Evolutionary conservation across 768 basidiomycete species (phyloP), one percentile per base, ranked within the genome.

Genomic region (Lactarius tabidus): DNA sequence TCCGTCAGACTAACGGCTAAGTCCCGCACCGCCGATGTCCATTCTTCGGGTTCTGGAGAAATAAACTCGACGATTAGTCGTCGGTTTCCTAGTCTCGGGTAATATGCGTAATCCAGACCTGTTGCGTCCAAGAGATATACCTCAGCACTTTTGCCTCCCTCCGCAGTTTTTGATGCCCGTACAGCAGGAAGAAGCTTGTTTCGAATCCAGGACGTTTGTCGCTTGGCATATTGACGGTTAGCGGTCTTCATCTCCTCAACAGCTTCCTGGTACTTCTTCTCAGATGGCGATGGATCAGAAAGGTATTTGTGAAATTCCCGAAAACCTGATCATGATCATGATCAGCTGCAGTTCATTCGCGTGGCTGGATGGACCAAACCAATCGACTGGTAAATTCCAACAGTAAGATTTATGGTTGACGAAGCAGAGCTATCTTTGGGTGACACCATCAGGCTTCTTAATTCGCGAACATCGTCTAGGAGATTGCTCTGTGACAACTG

Each of bases 381-480:
- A 65, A 99, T 99, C 0, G 93, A 85, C 74, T 99, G 97, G 75
- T 91, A 98, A 63, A 98, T 90, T 1, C 97, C 96, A 12, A 88
- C 75, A 0, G 91, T 91, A 70, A 86, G 89, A 72, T 94, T 84
- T n/a, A 75, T 36, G 1, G 33, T 33, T 33, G 59, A 38, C 3
- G 68, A 26, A 2, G 33, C 10, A 18, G 55, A 20, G 8, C 7
- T 35, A 29, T 45, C n/a, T 17, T 63, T 28, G 1, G 62, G 52
- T 7, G 65, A 64, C 33, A 69, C 64, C 38, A 70, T 70, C 9
- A 71, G 72, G 14, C 66, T 64, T 35, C 79, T 77, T 57, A 96
- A 74, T 58, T 79, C 77, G 26, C 78, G 79, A 56, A 98, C 85
- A 77, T 99, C 96, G 28, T 87, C 77, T 41, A 98, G 72, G 52